Evolutionary conservation across 768 basidiomycete species (phyloP).

Genomic region (Hericium rajendrae): DNA sequence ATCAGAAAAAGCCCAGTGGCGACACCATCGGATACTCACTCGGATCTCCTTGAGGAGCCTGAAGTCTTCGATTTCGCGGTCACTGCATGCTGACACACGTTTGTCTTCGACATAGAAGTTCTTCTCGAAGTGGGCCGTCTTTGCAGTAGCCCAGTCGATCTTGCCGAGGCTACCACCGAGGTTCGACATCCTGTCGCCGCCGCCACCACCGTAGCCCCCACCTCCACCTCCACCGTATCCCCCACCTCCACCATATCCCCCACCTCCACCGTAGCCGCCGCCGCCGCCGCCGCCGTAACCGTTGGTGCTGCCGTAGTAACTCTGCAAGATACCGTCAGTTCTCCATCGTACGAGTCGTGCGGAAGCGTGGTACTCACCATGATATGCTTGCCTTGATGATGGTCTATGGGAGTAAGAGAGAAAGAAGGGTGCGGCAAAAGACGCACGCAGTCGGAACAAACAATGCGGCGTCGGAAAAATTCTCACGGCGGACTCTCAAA

Average conservation of each 20-base stretch:
- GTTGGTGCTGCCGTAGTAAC: conserved; percentile 25
- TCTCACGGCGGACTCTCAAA: conserved; percentile 7
- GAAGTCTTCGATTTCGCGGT: conserved; percentile 87
- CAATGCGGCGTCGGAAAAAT: background rate
- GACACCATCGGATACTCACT: conserved; percentile 29
- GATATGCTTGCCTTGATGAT: conserved; percentile 3
- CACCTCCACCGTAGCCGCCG: conserved; percentile 17
- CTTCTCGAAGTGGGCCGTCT: conserved; percentile 87
- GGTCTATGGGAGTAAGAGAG: conserved; percentile 4
- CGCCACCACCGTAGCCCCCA: conserved; percentile 45
- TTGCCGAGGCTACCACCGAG: conserved; percentile 75
- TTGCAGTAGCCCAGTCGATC: conserved; percentile 75
- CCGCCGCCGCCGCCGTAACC: conserved; percentile 27
- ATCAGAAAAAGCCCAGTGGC: background rate
- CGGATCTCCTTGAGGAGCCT: conserved; percentile 79
- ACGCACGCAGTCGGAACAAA: conserved; percentile 1
- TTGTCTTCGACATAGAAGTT: conserved; percentile 95
- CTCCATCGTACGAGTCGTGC: background rate
- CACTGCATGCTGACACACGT: conserved; percentile 63
- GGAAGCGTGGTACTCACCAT: conserved; percentile 16
- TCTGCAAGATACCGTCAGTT: conserved; percentile 6
- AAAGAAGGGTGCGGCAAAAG: conserved; percentile 16
- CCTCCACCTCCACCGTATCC: conserved; percentile 37
- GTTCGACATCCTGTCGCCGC: conserved; percentile 59
- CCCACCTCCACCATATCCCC: conserved; percentile 27